These are phyloP conservation scores for Purpureocillium lavendulum DNA, from an alignment of 2,329 filamentous ascomycete genomes.

Conservation along the genomic window DNA sequence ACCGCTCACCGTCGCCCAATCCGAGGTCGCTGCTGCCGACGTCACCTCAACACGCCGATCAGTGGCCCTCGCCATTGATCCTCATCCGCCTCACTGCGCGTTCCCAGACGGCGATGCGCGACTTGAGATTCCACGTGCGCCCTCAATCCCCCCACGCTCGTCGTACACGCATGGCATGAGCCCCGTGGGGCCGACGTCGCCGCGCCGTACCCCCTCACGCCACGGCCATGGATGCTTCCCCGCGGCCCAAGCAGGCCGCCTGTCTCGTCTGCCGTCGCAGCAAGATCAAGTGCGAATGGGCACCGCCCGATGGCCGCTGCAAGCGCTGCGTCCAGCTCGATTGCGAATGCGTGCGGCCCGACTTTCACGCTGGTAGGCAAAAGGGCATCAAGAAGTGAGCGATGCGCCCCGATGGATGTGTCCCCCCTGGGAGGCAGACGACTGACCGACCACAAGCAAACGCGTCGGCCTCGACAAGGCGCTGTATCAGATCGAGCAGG, in stretches of 20 bases:
- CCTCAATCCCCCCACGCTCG: no score
- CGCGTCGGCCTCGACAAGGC: constrained; percentile 67
- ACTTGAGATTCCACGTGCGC: no score
- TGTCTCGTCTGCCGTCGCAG: constrained; percentile 57
- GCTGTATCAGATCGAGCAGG: constrained; percentile 65
- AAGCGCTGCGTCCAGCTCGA: constrained; percentile 52
- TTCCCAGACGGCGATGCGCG: no score
- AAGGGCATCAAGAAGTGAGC: constrained; percentile 70
- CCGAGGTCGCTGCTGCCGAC: no score
- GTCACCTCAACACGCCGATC: no score
- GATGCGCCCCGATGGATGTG: no score
- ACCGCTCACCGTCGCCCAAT: no score
- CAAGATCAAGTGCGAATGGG: constrained; percentile 60
- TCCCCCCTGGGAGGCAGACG: background rate
- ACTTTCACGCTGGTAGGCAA: constrained; percentile 65
- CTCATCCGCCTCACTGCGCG: no score
- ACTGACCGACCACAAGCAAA: constrained; percentile 41
- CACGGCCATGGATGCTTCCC: constrained; percentile 12
- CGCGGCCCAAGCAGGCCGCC: constrained; percentile 36
- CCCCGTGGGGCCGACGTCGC: background rate
- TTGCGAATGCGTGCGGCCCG: constrained; percentile 57
- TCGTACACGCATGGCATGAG: no score
- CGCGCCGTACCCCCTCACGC: background rate
- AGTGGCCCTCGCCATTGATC: no score
- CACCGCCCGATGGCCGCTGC: constrained; percentile 42